Percentiles rank a stretch among this genome's conserved stretches.
Evolutionary conservation across 805 yeast species (phyloP).

Genomic region (Wickerhamiella allomyrinae): DNA sequence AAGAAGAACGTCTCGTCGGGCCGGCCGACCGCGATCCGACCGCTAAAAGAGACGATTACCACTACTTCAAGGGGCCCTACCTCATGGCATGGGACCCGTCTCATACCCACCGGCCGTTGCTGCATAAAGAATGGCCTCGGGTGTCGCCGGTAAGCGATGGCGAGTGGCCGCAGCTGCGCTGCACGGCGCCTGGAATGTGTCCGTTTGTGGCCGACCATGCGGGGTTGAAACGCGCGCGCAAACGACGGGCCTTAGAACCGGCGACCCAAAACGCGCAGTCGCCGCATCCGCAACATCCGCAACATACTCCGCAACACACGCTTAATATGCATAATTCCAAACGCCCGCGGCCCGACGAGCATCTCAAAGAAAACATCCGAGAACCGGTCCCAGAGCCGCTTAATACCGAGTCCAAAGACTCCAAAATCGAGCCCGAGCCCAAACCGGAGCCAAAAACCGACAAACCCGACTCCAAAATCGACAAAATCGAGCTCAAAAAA

Average conservation of each 20-base stretch:
- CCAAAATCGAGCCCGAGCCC: no score
- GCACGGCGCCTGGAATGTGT: slow-evolving; percentile 60
- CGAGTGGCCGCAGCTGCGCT: slow-evolving; percentile 46
- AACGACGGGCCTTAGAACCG: not conserved
- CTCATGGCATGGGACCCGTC: slow-evolving; percentile 68
- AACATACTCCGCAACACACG: no score
- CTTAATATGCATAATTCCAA: no score
- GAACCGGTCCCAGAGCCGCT: no score
- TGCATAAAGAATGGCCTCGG: slow-evolving; percentile 63
- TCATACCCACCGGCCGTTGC: slow-evolving; percentile 66
- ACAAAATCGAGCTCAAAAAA: no score
- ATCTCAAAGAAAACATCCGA: no score
- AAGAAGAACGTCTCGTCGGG: slow-evolving; percentile 60
- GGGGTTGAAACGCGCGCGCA: slow-evolving; percentile 1
- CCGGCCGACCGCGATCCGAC: slow-evolving; percentile 79
- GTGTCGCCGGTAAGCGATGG: slow-evolving; percentile 25
- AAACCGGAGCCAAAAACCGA: no score
- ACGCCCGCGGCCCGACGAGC: no score
- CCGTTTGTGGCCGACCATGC: slow-evolving; percentile 44
- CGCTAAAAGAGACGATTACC: slow-evolving; percentile 72
- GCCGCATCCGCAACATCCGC: not conserved
- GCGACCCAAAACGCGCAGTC: no score
- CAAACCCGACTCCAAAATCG: no score
- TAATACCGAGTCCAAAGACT: no score
- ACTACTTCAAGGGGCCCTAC: slow-evolving; percentile 63